Percentiles rank a stretch among this genome's conserved stretches.
Conservation (phyloP, 1,284 basidiomycete genomes). For the Abortiporus biennis region DNA sequence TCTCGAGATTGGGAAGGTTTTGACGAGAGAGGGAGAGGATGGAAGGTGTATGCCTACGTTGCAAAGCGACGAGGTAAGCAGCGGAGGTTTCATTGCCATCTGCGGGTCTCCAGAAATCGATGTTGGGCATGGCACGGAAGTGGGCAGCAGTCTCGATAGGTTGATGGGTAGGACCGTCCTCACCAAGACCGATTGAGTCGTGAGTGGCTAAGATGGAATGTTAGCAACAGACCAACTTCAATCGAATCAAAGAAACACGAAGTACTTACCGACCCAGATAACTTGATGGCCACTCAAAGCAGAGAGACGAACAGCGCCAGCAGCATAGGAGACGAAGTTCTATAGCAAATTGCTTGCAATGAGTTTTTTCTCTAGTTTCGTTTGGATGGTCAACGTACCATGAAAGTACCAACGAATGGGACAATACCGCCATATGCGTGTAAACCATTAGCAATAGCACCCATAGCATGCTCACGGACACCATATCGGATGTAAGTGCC, state of each 20-base stretch:
- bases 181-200: slow-evolving; percentile 88
- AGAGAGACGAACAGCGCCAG: slow-evolving; percentile 87
- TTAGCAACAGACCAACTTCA: too few relatives aligned
- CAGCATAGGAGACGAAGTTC: slow-evolving; percentile 95
- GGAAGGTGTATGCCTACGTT: slow-evolving; percentile 74
- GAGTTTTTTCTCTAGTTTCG: not conserved
- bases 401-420: slow-evolving; percentile 85
- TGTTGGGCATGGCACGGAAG: slow-evolving; percentile 86
- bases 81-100: slow-evolving; percentile 95
- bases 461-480: slow-evolving; percentile 97
- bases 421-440: slow-evolving; percentile 82
- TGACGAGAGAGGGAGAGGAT: slow-evolving; percentile 87
- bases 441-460: slow-evolving; percentile 90
- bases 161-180: slow-evolving; percentile 96
- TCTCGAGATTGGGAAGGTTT: slow-evolving; percentile 90
- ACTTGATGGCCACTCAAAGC: slow-evolving; percentile 88
- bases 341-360: slow-evolving; percentile 21
- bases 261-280: slow-evolving; percentile 80
- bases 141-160: slow-evolving; percentile 87
- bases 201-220: slow-evolving; percentile 58
- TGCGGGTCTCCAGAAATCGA: slow-evolving; percentile 88
- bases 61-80: slow-evolving; percentile 78
- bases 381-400: slow-evolving; percentile 37
- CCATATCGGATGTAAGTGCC: slow-evolving; percentile 94
- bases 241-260: slow-evolving; percentile 1